phyloP scores from a whole-genome alignment of 805 yeast species.

The Lipomyces spencermartinsiae region DNA sequence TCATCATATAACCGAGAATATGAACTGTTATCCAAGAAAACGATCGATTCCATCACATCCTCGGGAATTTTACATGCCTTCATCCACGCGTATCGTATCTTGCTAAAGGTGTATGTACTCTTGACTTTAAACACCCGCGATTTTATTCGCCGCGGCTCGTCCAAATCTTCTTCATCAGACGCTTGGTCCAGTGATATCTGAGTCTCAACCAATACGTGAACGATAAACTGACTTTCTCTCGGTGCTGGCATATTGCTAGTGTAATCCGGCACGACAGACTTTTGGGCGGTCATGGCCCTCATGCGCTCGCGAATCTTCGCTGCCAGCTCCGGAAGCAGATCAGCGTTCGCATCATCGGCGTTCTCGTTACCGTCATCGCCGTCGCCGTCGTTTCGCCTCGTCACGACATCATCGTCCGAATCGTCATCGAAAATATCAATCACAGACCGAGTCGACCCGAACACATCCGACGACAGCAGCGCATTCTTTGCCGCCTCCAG shows the following conservation, averaged over 20 bases:
- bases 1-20: constrained; percentile 24
- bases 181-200: neutral
- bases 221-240: neutral
- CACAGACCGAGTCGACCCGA: neutral
- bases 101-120: constrained; percentile 15
- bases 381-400: constrained; percentile 15
- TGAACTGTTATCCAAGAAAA: constrained; percentile 20
- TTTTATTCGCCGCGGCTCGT: neutral
- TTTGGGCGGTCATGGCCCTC: neutral
- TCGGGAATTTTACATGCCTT: constrained; percentile 1
- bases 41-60: constrained; percentile 4
- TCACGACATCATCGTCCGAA: neutral
- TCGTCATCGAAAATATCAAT: constrained; percentile 5
- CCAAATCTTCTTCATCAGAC: neutral
- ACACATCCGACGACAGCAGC: neutral
- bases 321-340: constrained; percentile 33
- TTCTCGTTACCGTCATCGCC: neutral
- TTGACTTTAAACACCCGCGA: constrained; percentile 16
- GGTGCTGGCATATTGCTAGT: constrained; percentile 6
- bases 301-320: constrained; percentile 17
- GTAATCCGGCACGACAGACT: neutral
- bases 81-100: constrained; percentile 28
- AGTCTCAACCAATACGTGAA: constrained; percentile 14
- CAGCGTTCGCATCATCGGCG: neutral
- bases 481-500: constrained; percentile 14